A percentile compares a stretch with the other conserved stretches of the same genome.
Evolutionary conservation across 768 basidiomycete genomes (phyloP).

Genomic region (Leccinellum rugosiceps): DNA sequence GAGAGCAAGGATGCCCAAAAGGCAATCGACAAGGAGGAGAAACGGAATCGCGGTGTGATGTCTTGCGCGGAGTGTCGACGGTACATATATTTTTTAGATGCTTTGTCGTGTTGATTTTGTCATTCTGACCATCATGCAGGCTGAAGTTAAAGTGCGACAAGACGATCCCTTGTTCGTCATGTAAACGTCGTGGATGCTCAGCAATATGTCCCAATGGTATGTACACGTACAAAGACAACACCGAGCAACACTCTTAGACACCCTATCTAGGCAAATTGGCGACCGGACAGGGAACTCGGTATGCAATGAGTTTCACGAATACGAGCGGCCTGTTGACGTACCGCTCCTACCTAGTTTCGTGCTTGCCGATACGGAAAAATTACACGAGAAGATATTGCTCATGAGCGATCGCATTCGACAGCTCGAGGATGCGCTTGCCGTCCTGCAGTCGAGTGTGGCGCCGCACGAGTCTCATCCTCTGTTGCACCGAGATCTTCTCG

Average conservation of each 20-base stretch:
- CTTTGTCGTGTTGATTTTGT: neutral
- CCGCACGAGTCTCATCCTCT: constrained; percentile 57
- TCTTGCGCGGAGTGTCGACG: constrained; percentile 63
- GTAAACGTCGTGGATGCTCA: constrained; percentile 71
- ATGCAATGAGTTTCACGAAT: constrained; percentile 15
- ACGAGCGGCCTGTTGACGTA: neutral
- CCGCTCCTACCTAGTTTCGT: constrained; percentile 47
- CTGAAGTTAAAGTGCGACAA: constrained; percentile 77
- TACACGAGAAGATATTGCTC: constrained; percentile 62
- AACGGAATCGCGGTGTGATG: constrained; percentile 53
- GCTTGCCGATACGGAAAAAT: constrained; percentile 65
- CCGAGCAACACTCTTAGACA: neutral
- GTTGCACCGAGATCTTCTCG: constrained; percentile 55
- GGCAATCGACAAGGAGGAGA: constrained; percentile 63
- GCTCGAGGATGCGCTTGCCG: constrained; percentile 64
- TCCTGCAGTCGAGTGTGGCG: constrained; percentile 46
- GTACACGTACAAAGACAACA: neutral
- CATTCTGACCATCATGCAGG: constrained; percentile 28
- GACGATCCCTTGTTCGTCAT: constrained; percentile 52
- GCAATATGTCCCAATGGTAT: constrained; percentile 72
- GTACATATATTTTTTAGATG: constrained; percentile 27
- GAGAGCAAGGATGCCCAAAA: constrained; percentile 38
- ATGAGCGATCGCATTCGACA: constrained; percentile 73
- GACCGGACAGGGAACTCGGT: constrained; percentile 78
- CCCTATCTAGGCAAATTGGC: constrained; percentile 50